Conservation (phyloP, 441 rosid genomes). For the Croton setiger region DNA sequence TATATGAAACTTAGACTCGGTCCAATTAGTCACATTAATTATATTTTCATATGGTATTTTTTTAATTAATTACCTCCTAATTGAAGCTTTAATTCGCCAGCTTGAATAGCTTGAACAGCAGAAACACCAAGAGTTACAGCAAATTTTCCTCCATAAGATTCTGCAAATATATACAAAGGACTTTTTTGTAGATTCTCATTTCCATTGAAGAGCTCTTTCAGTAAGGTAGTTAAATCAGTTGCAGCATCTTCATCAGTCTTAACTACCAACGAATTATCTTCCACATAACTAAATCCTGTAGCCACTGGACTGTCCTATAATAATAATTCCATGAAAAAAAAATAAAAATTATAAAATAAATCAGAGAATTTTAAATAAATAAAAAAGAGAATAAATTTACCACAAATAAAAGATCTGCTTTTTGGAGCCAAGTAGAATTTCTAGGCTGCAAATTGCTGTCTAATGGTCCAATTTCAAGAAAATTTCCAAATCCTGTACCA, state of each 20-base stretch:
- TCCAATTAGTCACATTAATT: no score
- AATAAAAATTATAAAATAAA: background rate
- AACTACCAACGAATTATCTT: constrained; percentile 30
- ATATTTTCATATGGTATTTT: no score
- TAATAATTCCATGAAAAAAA: background rate
- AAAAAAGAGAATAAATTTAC: background rate
- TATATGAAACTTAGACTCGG: no score
- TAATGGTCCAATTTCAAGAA: constrained; percentile 38
- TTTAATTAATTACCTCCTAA: constrained; percentile 52
- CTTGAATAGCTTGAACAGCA: constrained; percentile 32
- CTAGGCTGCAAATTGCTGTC: constrained; percentile 35
- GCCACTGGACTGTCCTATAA: constrained; percentile 50
- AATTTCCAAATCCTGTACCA: constrained; percentile 38
- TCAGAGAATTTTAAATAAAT: background rate
- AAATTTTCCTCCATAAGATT: constrained; percentile 49
- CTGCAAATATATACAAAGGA: constrained; percentile 38
- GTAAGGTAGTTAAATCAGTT: constrained; percentile 34
- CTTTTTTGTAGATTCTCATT: constrained; percentile 30
- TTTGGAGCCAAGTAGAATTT: constrained; percentile 38
- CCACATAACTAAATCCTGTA: constrained; percentile 46
- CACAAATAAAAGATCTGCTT: constrained; percentile 47
- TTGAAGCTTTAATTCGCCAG: constrained; percentile 34
- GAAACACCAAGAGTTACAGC: constrained; percentile 39
- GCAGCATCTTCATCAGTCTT: constrained; percentile 44
- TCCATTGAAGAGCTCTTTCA: constrained; percentile 33